Base-by-base conservation (phyloP, 768 basidiomycete species). In the Boletus barrowsii region DNA sequence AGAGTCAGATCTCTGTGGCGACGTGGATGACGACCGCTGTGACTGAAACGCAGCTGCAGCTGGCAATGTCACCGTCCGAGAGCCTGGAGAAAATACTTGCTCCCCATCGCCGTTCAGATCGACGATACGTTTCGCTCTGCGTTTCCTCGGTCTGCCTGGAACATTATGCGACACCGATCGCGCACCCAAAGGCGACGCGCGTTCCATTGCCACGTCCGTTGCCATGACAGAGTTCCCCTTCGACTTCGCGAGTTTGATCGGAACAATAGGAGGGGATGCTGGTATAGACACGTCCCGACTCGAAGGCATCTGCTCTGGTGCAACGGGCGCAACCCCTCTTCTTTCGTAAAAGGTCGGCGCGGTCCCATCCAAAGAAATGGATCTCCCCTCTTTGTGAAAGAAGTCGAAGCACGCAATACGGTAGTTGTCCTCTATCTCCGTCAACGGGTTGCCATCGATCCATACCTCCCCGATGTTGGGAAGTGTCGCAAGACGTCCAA, bases 311-410 rank as follows among this genome's bases (percentile, higher is more conserved):
- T 83, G 83, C 53, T 80, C 78, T 18, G 79, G 70, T 5, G 79
- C 76, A 24, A 76, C 68, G 5, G 75, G 68, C 7, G 76, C 74
- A 47, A 90, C 74, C 60, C 76, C 80, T 49, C 81, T 76, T 65
- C 79, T 82, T 74, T 93, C 91, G 66, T 86, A 84, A 65, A 85
- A 84, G 41, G 83, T 80, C 5, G 91, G 87, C 10, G 68, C 69
- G 8, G 79, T 73, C 5, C 91, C 92, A 64, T 98, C 94, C 35
- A 98, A 70, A n/a, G 74, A 71, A 22, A 96, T 79, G 10, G 72
- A 73, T 72, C 86, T 90, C n/a, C 86, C 85, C 73, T 97, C 95
- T 62, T 84, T 84, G 72, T 79, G 83, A 68, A 98, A 98, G 64
- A 82, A 81, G 54, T 87, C 83, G 65, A 95, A 95, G 68, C 93